Percentiles rank a stretch among this genome's conserved stretches.
phyloP scores from a whole-genome alignment of 495 filamentous ascomycete genomes.

The Aspergillus nidulans region DNA sequence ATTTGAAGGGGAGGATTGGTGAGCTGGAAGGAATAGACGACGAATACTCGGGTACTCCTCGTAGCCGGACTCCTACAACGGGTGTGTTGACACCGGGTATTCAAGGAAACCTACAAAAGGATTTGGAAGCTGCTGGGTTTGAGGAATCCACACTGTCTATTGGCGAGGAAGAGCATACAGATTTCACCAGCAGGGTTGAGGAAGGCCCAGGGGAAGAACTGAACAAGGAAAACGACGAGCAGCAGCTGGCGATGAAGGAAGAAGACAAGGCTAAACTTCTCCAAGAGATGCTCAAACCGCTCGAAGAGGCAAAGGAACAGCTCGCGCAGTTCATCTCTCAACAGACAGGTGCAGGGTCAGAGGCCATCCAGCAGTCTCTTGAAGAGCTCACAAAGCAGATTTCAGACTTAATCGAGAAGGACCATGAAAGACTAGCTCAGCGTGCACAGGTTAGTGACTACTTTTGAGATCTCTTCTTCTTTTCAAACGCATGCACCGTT shows the following conservation, averaged over 20 bases:
- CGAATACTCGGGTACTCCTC: constrained; percentile 44
- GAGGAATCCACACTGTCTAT: constrained; percentile 41
- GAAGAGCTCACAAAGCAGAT: constrained; percentile 42
- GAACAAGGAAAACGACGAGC: constrained; percentile 8
- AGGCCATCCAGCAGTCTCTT: constrained; percentile 33
- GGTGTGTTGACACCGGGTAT: constrained; percentile 38
- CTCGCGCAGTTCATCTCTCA: constrained; percentile 38
- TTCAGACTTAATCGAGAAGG: constrained; percentile 42
- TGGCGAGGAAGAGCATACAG: constrained; percentile 45
- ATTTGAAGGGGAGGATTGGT: constrained; percentile 46
- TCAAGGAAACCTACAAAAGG: constrained; percentile 43
- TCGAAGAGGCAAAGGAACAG: constrained; percentile 42
- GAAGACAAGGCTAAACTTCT: constrained; percentile 36
- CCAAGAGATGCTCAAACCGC: constrained; percentile 38
- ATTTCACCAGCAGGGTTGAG: constrained; percentile 46
- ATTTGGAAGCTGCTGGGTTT: constrained; percentile 42
- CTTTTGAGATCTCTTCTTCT: neutral
- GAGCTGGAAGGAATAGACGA: neutral
- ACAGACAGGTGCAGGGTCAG: constrained; percentile 29
- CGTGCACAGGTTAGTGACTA: constrained; percentile 42
- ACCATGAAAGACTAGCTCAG: constrained; percentile 42
- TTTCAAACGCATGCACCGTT: neutral
- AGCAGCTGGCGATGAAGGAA: constrained; percentile 18
- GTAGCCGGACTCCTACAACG: constrained; percentile 36
- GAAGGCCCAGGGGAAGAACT: constrained; percentile 42